Base-by-base conservation (phyloP, 208 protist species). In the Acanthamoeba healyi region DNA sequence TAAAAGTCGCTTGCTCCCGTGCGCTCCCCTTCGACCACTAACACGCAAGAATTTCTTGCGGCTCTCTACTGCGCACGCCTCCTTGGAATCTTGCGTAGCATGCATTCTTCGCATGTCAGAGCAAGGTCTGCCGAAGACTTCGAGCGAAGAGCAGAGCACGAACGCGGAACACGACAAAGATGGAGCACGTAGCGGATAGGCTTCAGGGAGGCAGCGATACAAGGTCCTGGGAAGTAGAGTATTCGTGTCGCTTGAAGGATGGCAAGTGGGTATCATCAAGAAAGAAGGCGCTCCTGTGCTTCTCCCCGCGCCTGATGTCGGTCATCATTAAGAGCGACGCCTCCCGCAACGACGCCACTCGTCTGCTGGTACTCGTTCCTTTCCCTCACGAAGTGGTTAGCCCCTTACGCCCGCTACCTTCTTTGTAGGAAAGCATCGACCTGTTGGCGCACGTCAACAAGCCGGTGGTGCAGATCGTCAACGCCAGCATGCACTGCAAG, bases 401-500 rank as follows among this genome's bases (percentile, higher is more conserved):
- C n/a, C 36, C 4, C 15, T 26, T 4, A 6, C 12, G 4, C 26
- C 22, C 26, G 14, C 26, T 9, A 6, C 12, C 61, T 36, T 34
- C 61, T 34, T 36, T 6, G 4, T 6, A 67, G 61, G 61, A 67
- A 38, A 67, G 61, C 10, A 36, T 67, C n/a, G 3, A 36, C 6
- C n/a, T 67, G 14, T 7, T 29, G 10, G 36, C 12, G n/a, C 12
- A 67, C 12, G 61, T 14, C 5, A 36, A 6, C 61, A 67, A 38
- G 61, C 61, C 61, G 7, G 29, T 36, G n/a, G 7, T 67, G 29
- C 61, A 67, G 29, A 1, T 67, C 0, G 61, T 67, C 4, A 67
- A 67, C n/a, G 15, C n/a, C 24, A 67, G 61, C 29, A 67, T 67
- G 61, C 36, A 67, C 61, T 67, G 61, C 61, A 67, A 67, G 61